Conservation (phyloP, 176 grass and related monocot genomes). For the Sorghum bicolor region Sorghum_bicolor_NCBIv3 NC_012873.2:63956001-63956500, state of each 20-base stretch:
- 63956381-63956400: background rate
- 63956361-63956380: background rate
- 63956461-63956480: slow-evolving; percentile 36
- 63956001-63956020: slow-evolving; percentile 50
- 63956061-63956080: slow-evolving; percentile 52
- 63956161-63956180: no score
- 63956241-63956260: slow-evolving; percentile 41
- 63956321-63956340: background rate
- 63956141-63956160: no score
- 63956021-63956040: slow-evolving; percentile 54
- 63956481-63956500: slow-evolving; percentile 45
- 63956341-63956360: no score
- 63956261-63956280: slow-evolving; percentile 48
- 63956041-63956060: slow-evolving; percentile 60
- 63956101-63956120: slow-evolving; percentile 55
- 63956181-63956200: background rate
- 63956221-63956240: slow-evolving; percentile 48
- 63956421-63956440: background rate
- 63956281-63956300: slow-evolving; percentile 64
- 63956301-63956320: slow-evolving; percentile 18
- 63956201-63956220: no score
- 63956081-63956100: slow-evolving; percentile 66
- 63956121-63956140: slow-evolving; percentile 41
- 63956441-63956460: background rate
- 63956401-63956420: background rate